A percentile compares a stretch with the other conserved stretches of the same genome.
These are phyloP conservation scores for Leccinum ochraceum DNA, from an alignment of 768 basidiomycete species.

Conservation along the genomic window DNA sequence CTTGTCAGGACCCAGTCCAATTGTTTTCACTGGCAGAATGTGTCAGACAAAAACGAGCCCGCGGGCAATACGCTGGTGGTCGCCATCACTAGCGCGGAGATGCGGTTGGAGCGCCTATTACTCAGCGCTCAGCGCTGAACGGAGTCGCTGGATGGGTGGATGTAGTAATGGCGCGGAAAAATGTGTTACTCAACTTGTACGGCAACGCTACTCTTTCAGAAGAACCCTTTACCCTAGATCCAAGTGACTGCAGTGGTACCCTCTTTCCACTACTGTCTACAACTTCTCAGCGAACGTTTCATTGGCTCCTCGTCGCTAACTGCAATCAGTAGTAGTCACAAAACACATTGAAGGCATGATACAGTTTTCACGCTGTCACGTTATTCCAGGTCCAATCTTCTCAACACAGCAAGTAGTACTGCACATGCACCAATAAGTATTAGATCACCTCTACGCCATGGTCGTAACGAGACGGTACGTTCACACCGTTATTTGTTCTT, in stretches of 20 bases:
- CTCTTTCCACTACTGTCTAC: background rate
- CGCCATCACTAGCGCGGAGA: background rate
- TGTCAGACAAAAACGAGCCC: background rate
- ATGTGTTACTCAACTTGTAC: background rate
- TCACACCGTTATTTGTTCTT: background rate
- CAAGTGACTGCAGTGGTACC: background rate
- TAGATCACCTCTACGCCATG: background rate
- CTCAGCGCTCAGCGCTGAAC: background rate
- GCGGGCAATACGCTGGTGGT: background rate
- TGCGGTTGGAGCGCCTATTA: background rate
- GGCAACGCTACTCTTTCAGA: background rate
- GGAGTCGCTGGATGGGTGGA: background rate
- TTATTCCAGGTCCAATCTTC: background rate
- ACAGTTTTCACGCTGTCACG: background rate
- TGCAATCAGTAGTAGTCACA: background rate
- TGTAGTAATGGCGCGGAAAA: background rate
- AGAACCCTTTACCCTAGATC: background rate
- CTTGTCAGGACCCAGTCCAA: background rate
- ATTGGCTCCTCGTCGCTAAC: background rate
- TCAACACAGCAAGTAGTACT: background rate
- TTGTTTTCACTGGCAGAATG: background rate
- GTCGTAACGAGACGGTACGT: background rate
- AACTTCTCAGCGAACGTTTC: background rate
- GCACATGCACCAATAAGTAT: background rate
- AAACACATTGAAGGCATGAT: background rate